phyloP scores from a whole-genome alignment of 805 yeast species.

The Zygoascus tannicola region DNA sequence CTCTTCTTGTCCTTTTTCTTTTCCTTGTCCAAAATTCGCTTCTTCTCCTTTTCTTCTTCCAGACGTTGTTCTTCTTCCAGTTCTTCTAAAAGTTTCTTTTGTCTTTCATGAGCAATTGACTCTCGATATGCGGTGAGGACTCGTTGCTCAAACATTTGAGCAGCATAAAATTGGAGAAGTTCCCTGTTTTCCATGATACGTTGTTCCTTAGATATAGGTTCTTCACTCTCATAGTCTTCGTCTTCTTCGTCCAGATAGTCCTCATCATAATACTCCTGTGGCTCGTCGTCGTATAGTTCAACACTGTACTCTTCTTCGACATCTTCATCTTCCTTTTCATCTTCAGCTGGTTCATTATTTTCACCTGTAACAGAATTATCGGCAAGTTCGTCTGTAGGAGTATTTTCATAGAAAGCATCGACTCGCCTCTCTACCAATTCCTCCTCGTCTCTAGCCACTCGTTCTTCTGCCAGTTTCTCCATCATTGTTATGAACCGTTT shows the following conservation, averaged over 20 bases:
- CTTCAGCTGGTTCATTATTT: slow-evolving; percentile 16
- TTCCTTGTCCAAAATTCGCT: slow-evolving; percentile 32
- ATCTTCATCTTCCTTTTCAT: slow-evolving; percentile 22
- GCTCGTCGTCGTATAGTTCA: slow-evolving; percentile 5
- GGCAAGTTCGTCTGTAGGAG: slow-evolving; percentile 13
- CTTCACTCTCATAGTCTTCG: slow-evolving; percentile 32
- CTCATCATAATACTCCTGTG: slow-evolving; percentile 2
- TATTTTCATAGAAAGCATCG: slow-evolving; percentile 10
- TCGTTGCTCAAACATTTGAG: slow-evolving; percentile 65
- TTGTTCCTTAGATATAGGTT: slow-evolving; percentile 38
- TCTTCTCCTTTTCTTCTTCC: slow-evolving; percentile 26
- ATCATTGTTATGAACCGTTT: slow-evolving; percentile 66
- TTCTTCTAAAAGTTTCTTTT: slow-evolving; percentile 29
- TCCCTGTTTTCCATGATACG: slow-evolving; percentile 71
- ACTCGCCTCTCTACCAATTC: slow-evolving; percentile 12
- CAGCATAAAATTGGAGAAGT: slow-evolving; percentile 69
- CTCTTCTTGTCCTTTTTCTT: slow-evolving; percentile 35
- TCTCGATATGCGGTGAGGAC: slow-evolving; percentile 70
- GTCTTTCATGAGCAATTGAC: slow-evolving; percentile 63
- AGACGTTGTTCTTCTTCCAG: slow-evolving; percentile 26
- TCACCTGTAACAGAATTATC: slow-evolving; percentile 9
- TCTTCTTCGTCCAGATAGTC: slow-evolving; percentile 26
- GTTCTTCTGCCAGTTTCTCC: slow-evolving; percentile 58
- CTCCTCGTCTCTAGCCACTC: slow-evolving; percentile 32
- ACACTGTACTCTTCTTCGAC: slow-evolving; percentile 23